Evolutionary conservation across 306 rosid genomes (phyloP), one percentile per base, ranked within the genome.

Genomic region (Dalbergia cochinchinensis): DNA sequence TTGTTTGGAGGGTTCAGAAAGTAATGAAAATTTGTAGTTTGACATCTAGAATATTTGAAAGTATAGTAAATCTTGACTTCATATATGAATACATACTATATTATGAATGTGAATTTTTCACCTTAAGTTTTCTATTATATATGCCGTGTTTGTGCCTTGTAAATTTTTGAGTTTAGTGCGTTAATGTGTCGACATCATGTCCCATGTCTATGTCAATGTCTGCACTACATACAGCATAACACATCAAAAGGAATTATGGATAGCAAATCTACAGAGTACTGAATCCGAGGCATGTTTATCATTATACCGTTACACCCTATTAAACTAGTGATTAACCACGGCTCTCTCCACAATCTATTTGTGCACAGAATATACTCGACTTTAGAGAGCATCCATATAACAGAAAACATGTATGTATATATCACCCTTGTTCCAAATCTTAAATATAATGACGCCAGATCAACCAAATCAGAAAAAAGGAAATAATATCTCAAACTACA

Each of bases 401-500:
- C 50, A 44, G 41, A 78, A 78, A 39, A 69, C 58, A 51, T 0
- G 19, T 37, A 37, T 37, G 41, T 7, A 8, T 42, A 51, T n/a
- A 71, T 31, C 76, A 44, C 47, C 37, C 39, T 5, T 6, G 69
- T 45, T 20, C 61, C 44, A 18, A 33, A 42, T 18, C 37, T 73
- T 55, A 13, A 51, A n/a, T 6, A 71, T 11, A 64, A 26, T 12
- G 22, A 51, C 18, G 11, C 60, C 6, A 7, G 65, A 50, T 37
- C 42, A 19, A 75, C 54, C 55, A 53, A 63, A 71, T 22, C 35
- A 71, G 7, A 19, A 59, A 20, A 19, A 58, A 45, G 7, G 5
- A 34, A 42, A 60, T 39, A 5, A 78, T 60, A 50, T 20, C 63
- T 70, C 42, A 79, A 70, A 35, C 57, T 13, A 79, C 20, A 60